Evolutionary conservation across 352 stramenopile species (phyloP).

Genomic region (Thraustochytrium striatum): DNA sequence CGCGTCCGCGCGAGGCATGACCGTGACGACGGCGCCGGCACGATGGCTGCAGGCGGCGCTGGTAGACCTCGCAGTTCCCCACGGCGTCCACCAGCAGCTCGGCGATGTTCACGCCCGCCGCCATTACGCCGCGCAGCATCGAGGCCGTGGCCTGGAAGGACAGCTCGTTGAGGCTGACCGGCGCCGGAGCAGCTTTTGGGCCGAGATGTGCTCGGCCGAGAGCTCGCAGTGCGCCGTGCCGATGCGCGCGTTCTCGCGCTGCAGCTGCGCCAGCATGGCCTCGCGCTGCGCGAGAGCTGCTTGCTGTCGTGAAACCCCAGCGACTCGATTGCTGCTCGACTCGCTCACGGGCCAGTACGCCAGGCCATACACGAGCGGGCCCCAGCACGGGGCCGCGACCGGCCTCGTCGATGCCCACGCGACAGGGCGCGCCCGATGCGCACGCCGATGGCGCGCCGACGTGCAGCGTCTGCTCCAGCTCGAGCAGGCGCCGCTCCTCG

Average conservation of each 20-base stretch:
- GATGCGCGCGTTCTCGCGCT: constrained; percentile 64
- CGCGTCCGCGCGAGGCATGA: constrained; percentile 93
- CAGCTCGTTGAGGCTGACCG: constrained; percentile 85
- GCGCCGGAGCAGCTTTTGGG: constrained; percentile 87
- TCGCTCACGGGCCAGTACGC: constrained; percentile 76
- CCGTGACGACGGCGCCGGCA: constrained; percentile 80
- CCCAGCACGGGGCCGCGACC: constrained; percentile 85
- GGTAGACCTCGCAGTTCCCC: constrained; percentile 80
- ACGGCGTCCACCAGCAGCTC: constrained; percentile 92
- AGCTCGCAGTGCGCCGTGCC: constrained; percentile 84
- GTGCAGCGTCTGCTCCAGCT: constrained; percentile 56
- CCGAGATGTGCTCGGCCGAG: constrained; percentile 83
- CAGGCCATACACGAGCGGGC: constrained; percentile 87
- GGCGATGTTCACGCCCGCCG: constrained; percentile 72
- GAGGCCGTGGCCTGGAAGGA: constrained; percentile 84
- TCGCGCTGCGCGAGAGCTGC: constrained; percentile 76
- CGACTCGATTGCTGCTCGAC: constrained; percentile 70
- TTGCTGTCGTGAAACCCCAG: constrained; percentile 92
- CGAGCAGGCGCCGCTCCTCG: no score
- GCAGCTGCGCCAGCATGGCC: constrained; percentile 79
- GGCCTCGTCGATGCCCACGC: constrained; percentile 90
- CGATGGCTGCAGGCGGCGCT: constrained; percentile 72
- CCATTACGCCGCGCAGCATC: constrained; percentile 81
- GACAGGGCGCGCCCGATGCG: constrained; percentile 67
- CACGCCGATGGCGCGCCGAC: constrained; percentile 65